Percentiles rank a stretch among this genome's conserved stretches.
phyloP scores from a whole-genome alignment of 164 flowering plant genomes.

The Dillenia suffruticosa region DNA sequence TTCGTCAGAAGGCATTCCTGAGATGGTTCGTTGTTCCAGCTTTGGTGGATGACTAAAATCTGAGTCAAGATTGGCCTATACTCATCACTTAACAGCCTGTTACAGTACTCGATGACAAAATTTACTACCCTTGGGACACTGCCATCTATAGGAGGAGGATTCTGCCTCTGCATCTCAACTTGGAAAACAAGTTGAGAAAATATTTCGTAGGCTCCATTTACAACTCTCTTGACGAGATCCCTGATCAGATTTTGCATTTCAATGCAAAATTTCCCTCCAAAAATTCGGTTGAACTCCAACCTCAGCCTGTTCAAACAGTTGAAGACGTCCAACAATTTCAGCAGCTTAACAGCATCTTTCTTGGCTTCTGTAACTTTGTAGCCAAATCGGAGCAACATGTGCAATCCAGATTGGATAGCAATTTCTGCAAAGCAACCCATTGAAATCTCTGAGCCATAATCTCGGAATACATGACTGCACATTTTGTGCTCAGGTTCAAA shows the following conservation, averaged over 20 bases:
- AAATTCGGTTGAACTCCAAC: conserved; percentile 82
- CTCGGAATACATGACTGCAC: conserved; percentile 78
- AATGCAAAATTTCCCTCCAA: conserved; percentile 80
- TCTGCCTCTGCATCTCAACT: conserved; percentile 77
- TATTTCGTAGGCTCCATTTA: conserved; percentile 82
- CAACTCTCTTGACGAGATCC: conserved; percentile 79
- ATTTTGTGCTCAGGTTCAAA: conserved; percentile 79
- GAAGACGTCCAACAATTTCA: conserved; percentile 76
- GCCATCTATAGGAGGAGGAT: conserved; percentile 74
- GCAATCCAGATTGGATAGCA: conserved; percentile 78
- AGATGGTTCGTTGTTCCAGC: conserved; percentile 71
- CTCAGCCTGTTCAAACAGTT: conserved; percentile 72
- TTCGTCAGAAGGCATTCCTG: conserved; percentile 59
- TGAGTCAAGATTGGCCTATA: conserved; percentile 69
- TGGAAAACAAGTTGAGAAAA: conserved; percentile 86
- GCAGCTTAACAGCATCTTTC: conserved; percentile 80
- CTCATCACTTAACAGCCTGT: conserved; percentile 67
- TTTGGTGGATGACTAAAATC: conserved; percentile 67
- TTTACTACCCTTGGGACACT: conserved; percentile 72
- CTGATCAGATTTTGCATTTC: conserved; percentile 83
- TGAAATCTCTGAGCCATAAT: conserved; percentile 69
- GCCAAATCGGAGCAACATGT: conserved; percentile 82
- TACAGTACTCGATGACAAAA: conserved; percentile 70
- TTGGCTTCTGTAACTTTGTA: conserved; percentile 75
- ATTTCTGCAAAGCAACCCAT: conserved; percentile 81